Evolutionary conservation across 179 eudicot species (phyloP).

Genomic region (Beta corolliflora): DNA sequence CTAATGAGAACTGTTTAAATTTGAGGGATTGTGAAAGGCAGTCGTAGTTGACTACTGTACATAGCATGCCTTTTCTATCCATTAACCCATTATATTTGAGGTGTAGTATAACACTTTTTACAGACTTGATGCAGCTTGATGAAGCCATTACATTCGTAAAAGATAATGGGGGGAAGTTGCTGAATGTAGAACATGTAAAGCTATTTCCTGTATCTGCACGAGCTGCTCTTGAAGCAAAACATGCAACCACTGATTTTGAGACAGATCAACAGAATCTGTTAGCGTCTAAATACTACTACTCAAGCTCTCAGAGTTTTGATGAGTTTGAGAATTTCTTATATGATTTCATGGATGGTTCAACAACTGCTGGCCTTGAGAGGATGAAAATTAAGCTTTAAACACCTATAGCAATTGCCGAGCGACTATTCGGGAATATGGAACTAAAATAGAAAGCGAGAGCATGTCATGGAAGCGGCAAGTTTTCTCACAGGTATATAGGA

Average conservation of each 20-base stretch:
- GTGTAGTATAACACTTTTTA: conserved; percentile 9
- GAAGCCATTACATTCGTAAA: conserved; percentile 80
- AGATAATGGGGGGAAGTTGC: conserved; percentile 70
- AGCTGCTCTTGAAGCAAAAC: conserved; percentile 78
- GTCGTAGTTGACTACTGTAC: conserved; percentile 1
- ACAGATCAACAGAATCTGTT: conserved; percentile 32
- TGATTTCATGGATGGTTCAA: conserved; percentile 80
- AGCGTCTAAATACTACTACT: conserved; percentile 29
- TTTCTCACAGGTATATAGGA: conserved; percentile 59
- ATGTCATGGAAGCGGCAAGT: conserved; percentile 76
- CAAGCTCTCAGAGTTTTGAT: conserved; percentile 49
- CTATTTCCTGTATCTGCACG: conserved; percentile 93
- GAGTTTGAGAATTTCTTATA: conserved; percentile 75
- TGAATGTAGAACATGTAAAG: conserved; percentile 66
- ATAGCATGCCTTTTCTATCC: not conserved
- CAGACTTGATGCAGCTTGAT: conserved; percentile 64
- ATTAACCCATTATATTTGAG: not conserved
- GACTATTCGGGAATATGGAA: conserved; percentile 53
- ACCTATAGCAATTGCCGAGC: conserved; percentile 83
- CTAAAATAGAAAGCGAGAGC: conserved; percentile 67
- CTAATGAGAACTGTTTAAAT: not conserved
- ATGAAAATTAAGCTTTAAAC: conserved; percentile 90
- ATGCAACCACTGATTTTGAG: conserved; percentile 39
- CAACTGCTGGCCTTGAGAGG: conserved; percentile 83
- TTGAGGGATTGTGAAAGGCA: not conserved